phyloP scores from a whole-genome alignment of 352 stramenopile species.

The Pythium aphanidermatum region DNA sequence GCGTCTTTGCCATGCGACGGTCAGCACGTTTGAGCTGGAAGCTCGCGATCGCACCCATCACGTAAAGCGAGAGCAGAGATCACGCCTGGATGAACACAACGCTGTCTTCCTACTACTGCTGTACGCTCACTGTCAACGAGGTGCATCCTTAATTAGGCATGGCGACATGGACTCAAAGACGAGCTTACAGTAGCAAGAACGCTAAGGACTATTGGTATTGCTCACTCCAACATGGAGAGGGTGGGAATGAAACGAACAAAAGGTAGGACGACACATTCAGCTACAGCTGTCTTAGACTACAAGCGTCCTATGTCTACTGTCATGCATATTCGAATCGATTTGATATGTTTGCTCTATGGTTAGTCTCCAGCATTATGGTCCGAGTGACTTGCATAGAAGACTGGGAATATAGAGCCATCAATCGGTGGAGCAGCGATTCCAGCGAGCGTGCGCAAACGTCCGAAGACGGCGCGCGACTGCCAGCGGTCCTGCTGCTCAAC shows the following conservation, averaged over 20 bases:
- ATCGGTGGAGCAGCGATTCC: conserved; percentile 82
- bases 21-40: conserved; percentile 19
- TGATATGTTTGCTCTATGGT: conserved; percentile 85
- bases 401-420: conserved; percentile 91
- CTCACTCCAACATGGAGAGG: too few species aligned
- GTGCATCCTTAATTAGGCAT: not conserved
- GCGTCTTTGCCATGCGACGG: conserved; percentile 27
- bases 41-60: conserved; percentile 21
- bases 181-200: too few species aligned
- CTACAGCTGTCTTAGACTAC: too few species aligned
- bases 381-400: conserved; percentile 84
- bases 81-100: too few species aligned
- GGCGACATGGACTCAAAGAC: not conserved
- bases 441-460: too few species aligned
- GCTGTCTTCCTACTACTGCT: too few species aligned
- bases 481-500: conserved; percentile 79
- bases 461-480: too few species aligned
- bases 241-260: too few species aligned
- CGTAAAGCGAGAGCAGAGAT: not conserved
- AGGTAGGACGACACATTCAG: too few species aligned
- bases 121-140: too few species aligned
- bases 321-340: conserved; percentile 1
- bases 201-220: too few species aligned
- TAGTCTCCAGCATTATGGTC: conserved; percentile 87
- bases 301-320: conserved; percentile 2